Percentiles rank a stretch among this genome's conserved stretches.
phyloP scores from a whole-genome alignment of 2,329 filamentous ascomycete genomes.

The Mycosphaerella arachidis region DNA sequence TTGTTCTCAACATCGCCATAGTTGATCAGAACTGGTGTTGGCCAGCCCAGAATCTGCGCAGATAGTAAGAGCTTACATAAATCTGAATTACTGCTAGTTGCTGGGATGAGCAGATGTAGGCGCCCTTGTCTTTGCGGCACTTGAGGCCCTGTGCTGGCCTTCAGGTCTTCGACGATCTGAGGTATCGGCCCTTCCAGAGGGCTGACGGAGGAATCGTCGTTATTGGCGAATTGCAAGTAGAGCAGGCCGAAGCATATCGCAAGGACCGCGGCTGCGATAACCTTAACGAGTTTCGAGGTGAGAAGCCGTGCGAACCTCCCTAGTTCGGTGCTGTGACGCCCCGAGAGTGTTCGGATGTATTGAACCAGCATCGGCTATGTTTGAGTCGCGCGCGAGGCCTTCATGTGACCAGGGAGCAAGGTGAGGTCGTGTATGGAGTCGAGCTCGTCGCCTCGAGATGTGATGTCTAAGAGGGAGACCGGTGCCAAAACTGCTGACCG shows the following conservation, averaged over 20 bases:
- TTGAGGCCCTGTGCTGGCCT: not conserved
- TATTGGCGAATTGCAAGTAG: constrained; percentile 1
- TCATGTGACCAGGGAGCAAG: not conserved
- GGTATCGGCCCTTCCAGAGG: not conserved
- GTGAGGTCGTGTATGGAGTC: not conserved
- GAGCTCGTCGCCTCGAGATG: not conserved
- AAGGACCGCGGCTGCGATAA: constrained; percentile 7
- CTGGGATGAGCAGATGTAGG: constrained; percentile 55
- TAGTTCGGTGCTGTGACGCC: not conserved
- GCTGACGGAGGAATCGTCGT: not conserved
- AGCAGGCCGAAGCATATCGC: constrained; percentile 5
- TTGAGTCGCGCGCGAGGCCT: not conserved
- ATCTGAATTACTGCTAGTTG: constrained; percentile 44
- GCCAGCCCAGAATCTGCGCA: constrained; percentile 56
- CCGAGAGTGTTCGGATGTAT: not conserved
- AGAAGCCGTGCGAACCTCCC: not conserved
- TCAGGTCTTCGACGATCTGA: constrained; percentile 1
- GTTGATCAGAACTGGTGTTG: constrained; percentile 52
- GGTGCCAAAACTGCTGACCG: too few species aligned
- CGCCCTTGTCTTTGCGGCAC: constrained; percentile 14
- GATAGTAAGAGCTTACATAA: constrained; percentile 56
- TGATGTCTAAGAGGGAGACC: not conserved
- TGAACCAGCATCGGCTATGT: not conserved
- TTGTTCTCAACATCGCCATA: constrained; percentile 34
- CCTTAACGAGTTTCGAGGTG: constrained; percentile 11